Percentiles rank a stretch among this genome's conserved stretches.
Conservation (phyloP, 2,329 filamentous ascomycete species). For the Cryphonectria nitschkei region DNA sequence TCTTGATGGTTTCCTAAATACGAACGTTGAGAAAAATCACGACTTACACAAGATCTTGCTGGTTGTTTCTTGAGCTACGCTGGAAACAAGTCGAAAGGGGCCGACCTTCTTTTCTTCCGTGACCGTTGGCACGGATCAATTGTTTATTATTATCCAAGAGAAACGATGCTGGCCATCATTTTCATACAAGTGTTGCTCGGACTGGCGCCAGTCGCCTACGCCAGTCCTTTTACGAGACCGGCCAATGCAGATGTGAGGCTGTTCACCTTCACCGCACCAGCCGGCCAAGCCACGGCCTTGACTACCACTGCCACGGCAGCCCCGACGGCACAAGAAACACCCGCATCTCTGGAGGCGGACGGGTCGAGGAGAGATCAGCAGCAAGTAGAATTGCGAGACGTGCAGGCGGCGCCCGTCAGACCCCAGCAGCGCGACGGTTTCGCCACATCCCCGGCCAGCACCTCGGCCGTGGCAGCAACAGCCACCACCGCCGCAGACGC, state of each 20-base stretch:
- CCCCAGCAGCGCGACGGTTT: conserved; percentile 23
- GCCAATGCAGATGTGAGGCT: conserved; percentile 12
- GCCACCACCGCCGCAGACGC: background rate
- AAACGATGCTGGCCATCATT: conserved; percentile 27
- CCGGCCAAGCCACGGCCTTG: background rate
- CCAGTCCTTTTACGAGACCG: conserved; percentile 26
- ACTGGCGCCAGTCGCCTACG: conserved; percentile 15
- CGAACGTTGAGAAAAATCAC: background rate
- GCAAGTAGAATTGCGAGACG: conserved; percentile 11
- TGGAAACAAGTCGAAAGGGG: background rate
- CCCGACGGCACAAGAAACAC: background rate
- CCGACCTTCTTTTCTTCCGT: background rate
- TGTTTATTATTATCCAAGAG: background rate
- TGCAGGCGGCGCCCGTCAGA: background rate
- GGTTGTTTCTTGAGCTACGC: background rate
- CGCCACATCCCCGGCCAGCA: conserved; percentile 10
- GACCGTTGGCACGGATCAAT: background rate
- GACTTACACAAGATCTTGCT: background rate
- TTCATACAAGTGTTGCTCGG: conserved; percentile 18
- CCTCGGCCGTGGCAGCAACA: background rate
- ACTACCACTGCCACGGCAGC: conserved; percentile 16
- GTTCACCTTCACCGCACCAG: conserved; percentile 17
- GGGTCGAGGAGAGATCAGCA: conserved; percentile 8
- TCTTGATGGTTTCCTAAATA: background rate
- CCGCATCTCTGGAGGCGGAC: background rate